Conservation (phyloP, 2,329 filamentous ascomycete species). For the Fusarium tuaranense region DNA sequence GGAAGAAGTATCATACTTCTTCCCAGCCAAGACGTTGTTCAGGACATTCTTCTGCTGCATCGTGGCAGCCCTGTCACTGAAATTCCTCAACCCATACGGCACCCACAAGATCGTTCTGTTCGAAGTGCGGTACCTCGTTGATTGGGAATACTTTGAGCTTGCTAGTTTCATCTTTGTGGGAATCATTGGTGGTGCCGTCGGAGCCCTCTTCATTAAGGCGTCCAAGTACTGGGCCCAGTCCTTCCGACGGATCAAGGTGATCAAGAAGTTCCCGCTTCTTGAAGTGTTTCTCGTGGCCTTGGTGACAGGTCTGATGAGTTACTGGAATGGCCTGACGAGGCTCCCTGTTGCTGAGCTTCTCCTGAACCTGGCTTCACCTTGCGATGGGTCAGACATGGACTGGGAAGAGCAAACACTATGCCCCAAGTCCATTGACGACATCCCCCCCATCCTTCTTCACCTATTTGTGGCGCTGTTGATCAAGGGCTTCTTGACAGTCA, state of each 20-base stretch:
- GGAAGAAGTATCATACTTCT: conserved; percentile 97
- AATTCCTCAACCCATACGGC: conserved; percentile 95
- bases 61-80: conserved; percentile 88
- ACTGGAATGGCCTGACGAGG: conserved; percentile 93
- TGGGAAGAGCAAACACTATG: conserved; percentile 81
- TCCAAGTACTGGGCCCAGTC: conserved; percentile 89
- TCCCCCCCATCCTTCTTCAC: conserved; percentile 79
- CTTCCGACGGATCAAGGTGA: conserved; percentile 82
- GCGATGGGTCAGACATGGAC: conserved; percentile 74
- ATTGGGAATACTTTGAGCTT: conserved; percentile 96
- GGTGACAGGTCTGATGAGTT: conserved; percentile 85
- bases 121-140: conserved; percentile 87
- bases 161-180: conserved; percentile 87
- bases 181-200: conserved; percentile 83
- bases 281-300: conserved; percentile 91
- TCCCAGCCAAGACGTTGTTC: conserved; percentile 96
- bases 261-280: conserved; percentile 86
- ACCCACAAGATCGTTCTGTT: conserved; percentile 98
- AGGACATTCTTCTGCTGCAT: conserved; percentile 99
- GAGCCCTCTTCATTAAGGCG: conserved; percentile 96
- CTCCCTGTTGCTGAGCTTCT: conserved; percentile 91
- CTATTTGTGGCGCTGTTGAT: conserved; percentile 85
- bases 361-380: conserved; percentile 91
- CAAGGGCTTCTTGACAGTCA: conserved; percentile 87
- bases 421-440: conserved; percentile 76